Conservation (phyloP, 345 rosid species). For the Corchorus capsularis region DNA sequence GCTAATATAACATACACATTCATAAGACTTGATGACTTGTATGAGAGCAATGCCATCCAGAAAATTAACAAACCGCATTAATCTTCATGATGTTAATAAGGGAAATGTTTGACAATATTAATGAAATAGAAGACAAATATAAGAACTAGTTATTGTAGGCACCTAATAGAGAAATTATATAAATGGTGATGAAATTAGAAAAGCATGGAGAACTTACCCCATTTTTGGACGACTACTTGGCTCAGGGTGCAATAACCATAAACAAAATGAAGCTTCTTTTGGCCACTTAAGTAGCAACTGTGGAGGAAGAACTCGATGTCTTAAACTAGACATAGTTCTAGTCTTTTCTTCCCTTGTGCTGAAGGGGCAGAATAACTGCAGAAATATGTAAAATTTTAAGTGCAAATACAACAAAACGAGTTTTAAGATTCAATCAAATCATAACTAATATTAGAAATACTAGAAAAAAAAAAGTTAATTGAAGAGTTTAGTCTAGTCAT, state of each 20-base stretch:
- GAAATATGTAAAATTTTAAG: conserved; percentile 34
- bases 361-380: conserved; percentile 70
- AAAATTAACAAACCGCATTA: neutral
- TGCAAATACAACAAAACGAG: conserved; percentile 20
- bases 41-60: neutral
- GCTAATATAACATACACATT: too few species aligned
- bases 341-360: conserved; percentile 73
- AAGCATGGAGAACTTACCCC: conserved; percentile 48
- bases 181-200: neutral
- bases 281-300: conserved; percentile 82
- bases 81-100: neutral
- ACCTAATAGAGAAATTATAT: neutral
- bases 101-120: neutral
- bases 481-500: neutral
- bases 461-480: too few species aligned
- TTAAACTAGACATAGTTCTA: conserved; percentile 85
- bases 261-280: conserved; percentile 92
- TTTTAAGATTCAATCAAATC: neutral
- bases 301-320: conserved; percentile 97
- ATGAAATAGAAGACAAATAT: neutral
- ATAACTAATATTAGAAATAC: too few species aligned
- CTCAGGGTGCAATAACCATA: conserved; percentile 93
- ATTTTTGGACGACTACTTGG: conserved; percentile 77
- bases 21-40: neutral
- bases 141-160: neutral